Conservation (phyloP, 176 grass and related monocot species). For the Urochloa ruziziensis region DNA sequence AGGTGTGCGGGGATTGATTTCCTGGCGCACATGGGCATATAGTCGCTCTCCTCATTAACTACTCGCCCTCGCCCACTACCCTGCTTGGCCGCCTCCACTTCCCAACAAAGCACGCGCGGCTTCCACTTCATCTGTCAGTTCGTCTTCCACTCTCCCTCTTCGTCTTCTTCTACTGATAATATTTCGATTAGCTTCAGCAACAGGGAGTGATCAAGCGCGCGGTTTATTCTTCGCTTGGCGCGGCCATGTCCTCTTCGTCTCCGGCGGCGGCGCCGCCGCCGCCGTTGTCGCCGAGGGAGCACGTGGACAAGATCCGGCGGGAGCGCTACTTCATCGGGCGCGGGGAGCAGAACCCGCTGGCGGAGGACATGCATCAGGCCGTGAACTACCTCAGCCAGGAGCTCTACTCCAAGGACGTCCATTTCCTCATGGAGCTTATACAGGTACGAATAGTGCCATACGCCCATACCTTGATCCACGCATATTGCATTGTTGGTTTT, state of each 20-base stretch:
- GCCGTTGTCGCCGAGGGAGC: conserved; percentile 27
- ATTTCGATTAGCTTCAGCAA: not conserved
- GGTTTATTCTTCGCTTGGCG: not conserved
- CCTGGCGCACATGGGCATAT: no score
- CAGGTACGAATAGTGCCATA: no score
- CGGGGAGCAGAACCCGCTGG: conserved; percentile 57
- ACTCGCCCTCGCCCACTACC: not conserved
- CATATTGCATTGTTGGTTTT: no score
- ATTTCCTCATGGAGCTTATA: no score
- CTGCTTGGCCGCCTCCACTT: not conserved
- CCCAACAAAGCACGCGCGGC: not conserved
- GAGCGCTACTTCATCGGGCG: conserved; percentile 64
- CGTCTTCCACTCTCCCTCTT: not conserved
- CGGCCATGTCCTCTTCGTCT: not conserved
- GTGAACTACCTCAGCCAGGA: no score
- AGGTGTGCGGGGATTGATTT: no score
- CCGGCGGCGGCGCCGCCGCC: not conserved
- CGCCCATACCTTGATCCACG: no score
- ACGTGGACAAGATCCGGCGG: conserved; percentile 55
- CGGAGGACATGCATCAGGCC: no score
- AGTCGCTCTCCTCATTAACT: not conserved
- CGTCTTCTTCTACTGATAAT: not conserved
- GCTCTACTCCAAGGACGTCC: no score
- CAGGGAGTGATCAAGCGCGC: not conserved
- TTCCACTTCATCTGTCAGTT: not conserved